Evolutionary conservation across 257 asterid species (phyloP), one percentile per base, ranked within the genome.

Genomic region (Scutellaria minor): DNA sequence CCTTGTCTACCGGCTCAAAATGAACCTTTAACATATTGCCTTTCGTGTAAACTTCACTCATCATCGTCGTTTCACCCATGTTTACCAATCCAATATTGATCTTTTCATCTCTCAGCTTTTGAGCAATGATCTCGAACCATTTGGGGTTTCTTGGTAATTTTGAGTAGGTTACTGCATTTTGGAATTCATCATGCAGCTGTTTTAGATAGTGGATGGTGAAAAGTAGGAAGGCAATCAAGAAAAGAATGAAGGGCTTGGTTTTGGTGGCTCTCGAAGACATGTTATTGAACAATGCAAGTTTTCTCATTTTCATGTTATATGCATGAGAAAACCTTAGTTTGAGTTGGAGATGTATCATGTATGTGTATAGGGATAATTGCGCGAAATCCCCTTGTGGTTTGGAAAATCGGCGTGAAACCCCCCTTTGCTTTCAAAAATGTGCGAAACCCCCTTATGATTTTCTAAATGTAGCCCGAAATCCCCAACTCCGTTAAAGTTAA

Each of bases 51-150:
- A 72, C 7, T 40, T 24, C 45, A 40, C 27, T 50, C 13, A 6
- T 7, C 15, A 11, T 7, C 2, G 7, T 8, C 11, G 42, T 11
- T 9, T 20, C 6, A 22, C 66, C 77, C 81, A 71, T 66, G 80
- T 84, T 84, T 64, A 84, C 82, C n/a, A 78, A 63, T 11, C 77
- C 85, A 37, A 84, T 9, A 64, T 70, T 84, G 75, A 84, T 78
- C 41, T 24, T 42, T 27, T 70, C 70, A 7, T 66, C 64, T 24
- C 73, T 64, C 1, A 76, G 3, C 31, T 73, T 78, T 3, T 58
- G 18, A 0, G 75, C 69, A 10, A 84, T 48, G 68, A 71, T 12
- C 14, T 76, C 73, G 20, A 64, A 78, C 88, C 85, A 84, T 1
- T 58, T 60, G 1, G 80, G 84, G 1, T 65, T 62, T 40, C 4